phyloP scores from a whole-genome alignment of 2,329 filamentous ascomycete species.

The Gyromitra esculenta region DNA sequence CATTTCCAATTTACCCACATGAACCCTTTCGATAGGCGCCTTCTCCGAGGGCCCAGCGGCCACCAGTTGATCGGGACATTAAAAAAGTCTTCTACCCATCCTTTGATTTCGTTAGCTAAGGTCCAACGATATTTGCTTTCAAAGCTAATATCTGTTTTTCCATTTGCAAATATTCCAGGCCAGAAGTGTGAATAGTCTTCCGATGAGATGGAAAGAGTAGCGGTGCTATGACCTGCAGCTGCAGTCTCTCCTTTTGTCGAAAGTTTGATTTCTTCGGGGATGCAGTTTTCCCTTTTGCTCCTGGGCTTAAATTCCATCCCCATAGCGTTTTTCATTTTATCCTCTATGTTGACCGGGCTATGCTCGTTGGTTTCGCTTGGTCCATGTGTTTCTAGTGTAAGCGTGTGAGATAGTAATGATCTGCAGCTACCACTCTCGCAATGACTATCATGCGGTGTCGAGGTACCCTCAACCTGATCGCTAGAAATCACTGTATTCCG shows the following conservation, averaged over 20 bases:
- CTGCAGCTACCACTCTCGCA: too few relatives aligned
- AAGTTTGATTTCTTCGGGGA: neutral
- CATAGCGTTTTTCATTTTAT: neutral
- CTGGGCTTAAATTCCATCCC: neutral
- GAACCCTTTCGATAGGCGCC: neutral
- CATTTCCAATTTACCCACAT: slow-evolving; percentile 23
- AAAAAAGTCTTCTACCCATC: slow-evolving; percentile 22
- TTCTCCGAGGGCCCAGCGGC: slow-evolving; percentile 5
- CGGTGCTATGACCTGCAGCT: too few relatives aligned
- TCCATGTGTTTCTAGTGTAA: too few relatives aligned
- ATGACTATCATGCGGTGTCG: too few relatives aligned
- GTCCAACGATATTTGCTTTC: neutral
- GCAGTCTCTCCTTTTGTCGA: too few relatives aligned
- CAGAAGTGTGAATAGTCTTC: neutral
- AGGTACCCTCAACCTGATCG: too few relatives aligned
- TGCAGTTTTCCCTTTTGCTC: neutral
- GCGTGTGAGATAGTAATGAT: too few relatives aligned
- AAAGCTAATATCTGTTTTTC: slow-evolving; percentile 25
- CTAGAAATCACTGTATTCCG: too few relatives aligned
- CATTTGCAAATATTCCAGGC: slow-evolving; percentile 7
- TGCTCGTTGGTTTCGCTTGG: neutral
- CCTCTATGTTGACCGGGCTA: neutral
- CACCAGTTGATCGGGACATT: slow-evolving; percentile 24
- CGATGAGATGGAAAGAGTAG: neutral
- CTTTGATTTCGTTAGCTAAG: slow-evolving; percentile 14